Evolutionary conservation across 495 filamentous ascomycete genomes (phyloP), one percentile per base, ranked within the genome.

Genomic region (Hypoxylon perforatum): DNA sequence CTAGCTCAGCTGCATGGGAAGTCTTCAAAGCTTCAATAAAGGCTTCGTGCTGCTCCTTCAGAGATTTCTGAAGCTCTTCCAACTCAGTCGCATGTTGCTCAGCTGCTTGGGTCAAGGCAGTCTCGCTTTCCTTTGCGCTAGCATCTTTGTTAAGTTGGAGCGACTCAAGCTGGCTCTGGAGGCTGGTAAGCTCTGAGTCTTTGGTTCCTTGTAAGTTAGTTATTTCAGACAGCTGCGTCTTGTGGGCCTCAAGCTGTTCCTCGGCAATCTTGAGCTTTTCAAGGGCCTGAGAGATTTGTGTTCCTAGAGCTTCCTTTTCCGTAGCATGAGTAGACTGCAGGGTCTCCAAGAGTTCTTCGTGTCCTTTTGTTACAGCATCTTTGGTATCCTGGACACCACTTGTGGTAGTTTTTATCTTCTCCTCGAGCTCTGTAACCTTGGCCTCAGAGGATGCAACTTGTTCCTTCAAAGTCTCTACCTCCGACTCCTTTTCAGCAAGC

Each of bases 301-400:
- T 69, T 36, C 75, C 69, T 5, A 82, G 49, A 5, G 66, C 47
- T 57, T 84, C 81, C 36, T 85, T 73, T 47, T 80, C 78, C 1
- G 79, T 66, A 28, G 80, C 75, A 64, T 86, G 82, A 48, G 81
- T 76, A 33, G 74, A 70, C 69, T 78, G 80, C 28, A 86, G 64
- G 19, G 68, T 72, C 35, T 81, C 77, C 10, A 84, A 62, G 1
- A 82, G 75, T 14, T 78, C 75, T 39, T 65, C 70, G n/a, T 81
- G 69, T 15, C 80, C 77, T 63, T 78, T 71, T 52, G 65, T 63
- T 17, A 77, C 57, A 44, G 59, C 66, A 47, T 73, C 73, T 48
- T 74, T 51, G 18, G 74, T 59, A 57, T 72, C 57, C 63, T 73
- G 57, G 11, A 63, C 59, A 18, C 61, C 65, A 14, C 63, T 64